A percentile compares a stretch with the other conserved stretches of the same genome.
Conservation (phyloP, 2,329 filamentous ascomycete genomes). For the Penicillium sclerotiorum region DNA sequence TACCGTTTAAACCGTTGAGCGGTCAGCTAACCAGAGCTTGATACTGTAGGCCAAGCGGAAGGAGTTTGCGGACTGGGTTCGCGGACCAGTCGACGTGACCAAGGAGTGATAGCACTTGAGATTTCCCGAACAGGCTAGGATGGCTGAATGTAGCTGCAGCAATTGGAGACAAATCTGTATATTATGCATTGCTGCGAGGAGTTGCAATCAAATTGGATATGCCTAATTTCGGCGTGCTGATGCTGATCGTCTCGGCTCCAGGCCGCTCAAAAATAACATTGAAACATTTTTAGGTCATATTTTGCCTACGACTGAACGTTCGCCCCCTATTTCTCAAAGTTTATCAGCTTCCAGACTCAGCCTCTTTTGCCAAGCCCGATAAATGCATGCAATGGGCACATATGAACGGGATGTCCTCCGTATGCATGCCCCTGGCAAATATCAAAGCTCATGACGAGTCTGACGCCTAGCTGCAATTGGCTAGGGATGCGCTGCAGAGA, state of each 20-base stretch:
- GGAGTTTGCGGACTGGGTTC: constrained; percentile 77
- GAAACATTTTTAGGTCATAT: too few species aligned
- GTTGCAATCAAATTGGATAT: constrained; percentile 1
- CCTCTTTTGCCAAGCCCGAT: background rate
- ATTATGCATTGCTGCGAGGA: constrained; percentile 17
- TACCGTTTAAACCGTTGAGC: background rate
- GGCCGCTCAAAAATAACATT: background rate
- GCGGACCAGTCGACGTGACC: constrained; percentile 36
- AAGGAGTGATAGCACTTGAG: constrained; percentile 30
- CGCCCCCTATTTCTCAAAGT: background rate
- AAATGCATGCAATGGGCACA: background rate
- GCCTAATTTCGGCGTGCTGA: background rate
- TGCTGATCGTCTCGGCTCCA: background rate
- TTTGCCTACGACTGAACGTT: too few species aligned
- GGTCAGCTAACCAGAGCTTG: constrained; percentile 15
- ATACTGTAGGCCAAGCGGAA: constrained; percentile 61
- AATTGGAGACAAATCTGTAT: constrained; percentile 18
- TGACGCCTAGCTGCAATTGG: background rate
- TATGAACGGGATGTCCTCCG: background rate
- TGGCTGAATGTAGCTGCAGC: background rate
- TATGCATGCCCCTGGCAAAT: background rate
- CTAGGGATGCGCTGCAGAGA: background rate
- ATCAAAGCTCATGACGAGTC: background rate
- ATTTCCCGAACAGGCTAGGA: background rate
- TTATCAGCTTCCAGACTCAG: background rate